Evolutionary conservation across 2,329 filamentous ascomycete species (phyloP).

Genomic region (Escovopsis weberi): DNA sequence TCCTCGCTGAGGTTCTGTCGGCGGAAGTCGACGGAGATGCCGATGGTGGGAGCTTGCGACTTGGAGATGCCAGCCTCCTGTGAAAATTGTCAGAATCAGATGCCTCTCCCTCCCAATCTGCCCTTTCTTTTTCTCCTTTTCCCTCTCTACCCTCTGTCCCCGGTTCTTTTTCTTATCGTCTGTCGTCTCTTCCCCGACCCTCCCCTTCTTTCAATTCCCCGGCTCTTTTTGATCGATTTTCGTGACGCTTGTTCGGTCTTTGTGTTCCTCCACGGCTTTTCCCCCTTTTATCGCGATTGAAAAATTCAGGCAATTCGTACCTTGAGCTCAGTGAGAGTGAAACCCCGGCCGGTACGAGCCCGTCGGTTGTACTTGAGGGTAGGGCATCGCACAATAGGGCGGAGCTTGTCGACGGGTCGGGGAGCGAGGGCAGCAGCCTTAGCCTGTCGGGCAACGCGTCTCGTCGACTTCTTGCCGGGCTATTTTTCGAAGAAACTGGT

Average conservation of each 20-base stretch:
- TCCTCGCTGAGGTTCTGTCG: constrained; percentile 96
- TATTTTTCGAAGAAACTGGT: constrained; percentile 27
- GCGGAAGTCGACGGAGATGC: constrained; percentile 91
- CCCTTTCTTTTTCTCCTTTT: neutral
- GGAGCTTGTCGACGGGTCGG: constrained; percentile 91
- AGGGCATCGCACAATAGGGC: constrained; percentile 93
- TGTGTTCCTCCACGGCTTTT: neutral
- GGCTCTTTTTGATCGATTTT: neutral
- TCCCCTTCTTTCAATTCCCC: neutral
- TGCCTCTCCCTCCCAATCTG: neutral
- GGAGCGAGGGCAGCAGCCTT: constrained; percentile 95
- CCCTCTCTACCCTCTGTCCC: neutral
- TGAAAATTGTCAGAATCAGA: constrained; percentile 19
- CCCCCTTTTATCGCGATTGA: neutral
- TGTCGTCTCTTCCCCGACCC: neutral
- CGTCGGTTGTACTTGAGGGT: constrained; percentile 99
- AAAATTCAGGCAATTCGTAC: constrained; percentile 38
- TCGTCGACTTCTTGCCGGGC: constrained; percentile 91
- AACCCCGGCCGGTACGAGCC: constrained; percentile 90
- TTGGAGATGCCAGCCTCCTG: constrained; percentile 92
- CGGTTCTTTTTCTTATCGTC: neutral
- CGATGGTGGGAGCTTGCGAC: constrained; percentile 88
- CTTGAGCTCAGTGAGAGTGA: constrained; percentile 96
- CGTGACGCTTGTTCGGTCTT: too few relatives aligned
- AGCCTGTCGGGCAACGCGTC: constrained; percentile 77